Percentiles rank a stretch among this genome's conserved stretches.
These are phyloP conservation scores for Nicotiana tabacum DNA, from an alignment of 257 asterid genomes.

Conservation along the genomic window DNA sequence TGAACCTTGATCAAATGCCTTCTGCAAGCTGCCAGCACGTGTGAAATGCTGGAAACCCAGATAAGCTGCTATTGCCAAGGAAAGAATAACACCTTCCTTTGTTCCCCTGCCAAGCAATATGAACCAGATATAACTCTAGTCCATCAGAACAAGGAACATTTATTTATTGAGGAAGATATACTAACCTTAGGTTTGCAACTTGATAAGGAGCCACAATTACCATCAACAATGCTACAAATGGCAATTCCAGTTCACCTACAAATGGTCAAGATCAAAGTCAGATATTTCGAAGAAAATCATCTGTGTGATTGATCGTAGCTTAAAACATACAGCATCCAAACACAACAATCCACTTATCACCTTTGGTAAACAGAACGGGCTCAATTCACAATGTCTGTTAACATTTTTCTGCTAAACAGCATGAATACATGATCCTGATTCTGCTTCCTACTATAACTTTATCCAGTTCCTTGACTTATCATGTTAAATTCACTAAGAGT, in stretches of 20 bases:
- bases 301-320: not conserved
- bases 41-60: constrained; percentile 83
- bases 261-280: constrained; percentile 8
- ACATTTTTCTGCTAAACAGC: not conserved
- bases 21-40: constrained; percentile 62
- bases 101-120: constrained; percentile 59
- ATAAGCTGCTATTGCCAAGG: constrained; percentile 72
- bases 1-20: constrained; percentile 80
- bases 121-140: constrained; percentile 15
- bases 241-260: constrained; percentile 83
- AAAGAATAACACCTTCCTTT: constrained; percentile 68
- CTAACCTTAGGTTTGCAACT: constrained; percentile 69
- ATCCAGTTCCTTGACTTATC: not conserved
- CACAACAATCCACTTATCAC: not conserved
- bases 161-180: constrained; percentile 6
- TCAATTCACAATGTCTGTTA: not conserved
- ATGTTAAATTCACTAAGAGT: not conserved
- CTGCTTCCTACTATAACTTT: not conserved
- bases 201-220: constrained; percentile 72
- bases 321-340: not conserved
- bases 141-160: not conserved
- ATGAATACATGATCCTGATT: constrained; percentile 4
- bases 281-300: constrained; percentile 3
- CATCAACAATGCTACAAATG: constrained; percentile 57
- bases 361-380: constrained; percentile 1